A percentile compares a stretch with the other conserved stretches of the same genome.
Evolutionary conservation across 306 rosid genomes (phyloP).

Genomic region (Mimosa pudica): DNA sequence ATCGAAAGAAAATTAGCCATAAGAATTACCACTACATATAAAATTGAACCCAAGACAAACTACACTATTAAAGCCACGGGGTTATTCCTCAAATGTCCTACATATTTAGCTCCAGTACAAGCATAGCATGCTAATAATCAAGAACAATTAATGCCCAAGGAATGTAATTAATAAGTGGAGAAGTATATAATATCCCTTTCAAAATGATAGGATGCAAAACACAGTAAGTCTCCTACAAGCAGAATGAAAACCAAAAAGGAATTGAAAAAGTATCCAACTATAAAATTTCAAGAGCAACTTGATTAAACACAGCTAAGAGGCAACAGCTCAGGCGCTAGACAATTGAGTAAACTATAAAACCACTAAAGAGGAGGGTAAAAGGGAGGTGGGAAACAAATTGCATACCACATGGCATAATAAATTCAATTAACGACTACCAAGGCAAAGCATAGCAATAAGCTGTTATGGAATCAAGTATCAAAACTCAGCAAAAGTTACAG

Average conservation of each 20-base stretch:
- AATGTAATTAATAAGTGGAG: not conserved
- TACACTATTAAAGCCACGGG: not conserved
- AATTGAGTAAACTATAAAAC: slow-evolving; percentile 22
- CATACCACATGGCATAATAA: slow-evolving; percentile 40
- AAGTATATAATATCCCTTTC: not conserved
- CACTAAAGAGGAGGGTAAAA: slow-evolving; percentile 16
- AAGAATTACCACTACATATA: too few species aligned
- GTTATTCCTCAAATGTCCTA: not conserved
- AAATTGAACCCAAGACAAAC: not conserved
- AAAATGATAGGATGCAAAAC: not conserved
- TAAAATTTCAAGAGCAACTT: slow-evolving; percentile 44
- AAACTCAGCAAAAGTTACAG: slow-evolving; percentile 43
- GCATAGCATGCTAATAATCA: not conserved
- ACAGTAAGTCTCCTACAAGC: slow-evolving; percentile 1
- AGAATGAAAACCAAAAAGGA: slow-evolving; percentile 13
- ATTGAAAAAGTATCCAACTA: slow-evolving; percentile 32
- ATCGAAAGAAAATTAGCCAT: too few species aligned
- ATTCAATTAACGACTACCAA: slow-evolving; percentile 30
- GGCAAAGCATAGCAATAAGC: slow-evolving; percentile 38
- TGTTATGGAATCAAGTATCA: slow-evolving; percentile 41
- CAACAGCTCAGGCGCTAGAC: slow-evolving; percentile 37
- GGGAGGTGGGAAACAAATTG: slow-evolving; percentile 38
- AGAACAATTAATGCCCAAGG: not conserved
- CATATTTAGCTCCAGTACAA: not conserved
- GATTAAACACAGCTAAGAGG: slow-evolving; percentile 30